phyloP scores from a whole-genome alignment of 1,139 yeast species.

The Saccharomyces hybrid region DNA sequence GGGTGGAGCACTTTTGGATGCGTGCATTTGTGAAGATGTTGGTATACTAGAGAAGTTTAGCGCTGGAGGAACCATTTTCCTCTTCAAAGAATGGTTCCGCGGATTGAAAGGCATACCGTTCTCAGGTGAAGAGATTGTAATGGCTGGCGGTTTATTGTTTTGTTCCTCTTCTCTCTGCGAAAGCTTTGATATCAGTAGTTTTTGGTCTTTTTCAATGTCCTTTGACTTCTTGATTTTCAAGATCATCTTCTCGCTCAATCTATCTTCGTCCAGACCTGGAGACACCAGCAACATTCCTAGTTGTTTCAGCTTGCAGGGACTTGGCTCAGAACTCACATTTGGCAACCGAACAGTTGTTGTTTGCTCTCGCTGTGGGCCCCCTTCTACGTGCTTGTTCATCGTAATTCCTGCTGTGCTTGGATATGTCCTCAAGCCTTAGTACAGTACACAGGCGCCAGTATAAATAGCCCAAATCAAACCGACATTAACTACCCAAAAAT shows the following conservation, averaged over 20 bases:
- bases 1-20: background rate
- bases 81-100: background rate
- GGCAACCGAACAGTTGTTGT: background rate
- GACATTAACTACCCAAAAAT: background rate
- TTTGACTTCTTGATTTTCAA: slow-evolving; percentile 31
- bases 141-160: background rate
- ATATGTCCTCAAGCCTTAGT: background rate
- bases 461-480: background rate
- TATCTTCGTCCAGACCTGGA: slow-evolving; percentile 34
- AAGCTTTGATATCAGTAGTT: slow-evolving; percentile 11
- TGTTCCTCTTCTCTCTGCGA: background rate
- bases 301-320: background rate
- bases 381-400: background rate
- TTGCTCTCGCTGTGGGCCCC: background rate
- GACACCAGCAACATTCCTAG: slow-evolving; percentile 34
- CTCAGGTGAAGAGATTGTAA: background rate
- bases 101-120: background rate
- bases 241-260: slow-evolving; percentile 30
- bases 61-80: background rate
- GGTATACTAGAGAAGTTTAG: background rate
- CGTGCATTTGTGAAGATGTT: background rate
- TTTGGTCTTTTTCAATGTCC: slow-evolving; percentile 34
- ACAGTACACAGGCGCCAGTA: background rate
- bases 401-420: background rate
- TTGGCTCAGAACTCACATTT: background rate